phyloP scores from a whole-genome alignment of 1,139 yeast genomes.

The Yamadazyma buinensis region DNA sequence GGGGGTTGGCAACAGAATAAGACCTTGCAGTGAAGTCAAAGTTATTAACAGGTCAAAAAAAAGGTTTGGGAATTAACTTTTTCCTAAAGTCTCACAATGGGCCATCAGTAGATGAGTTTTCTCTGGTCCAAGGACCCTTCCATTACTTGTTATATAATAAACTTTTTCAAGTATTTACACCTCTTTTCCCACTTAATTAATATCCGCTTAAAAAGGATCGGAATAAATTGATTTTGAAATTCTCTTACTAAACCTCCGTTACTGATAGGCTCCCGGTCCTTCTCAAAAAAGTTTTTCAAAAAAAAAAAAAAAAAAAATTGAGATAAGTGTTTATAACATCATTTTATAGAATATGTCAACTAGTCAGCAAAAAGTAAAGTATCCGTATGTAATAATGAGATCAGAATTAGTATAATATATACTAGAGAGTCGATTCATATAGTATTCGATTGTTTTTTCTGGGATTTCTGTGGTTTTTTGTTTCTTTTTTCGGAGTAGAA shows the following conservation, averaged over 20 bases:
- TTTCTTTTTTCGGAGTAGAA: too few species aligned
- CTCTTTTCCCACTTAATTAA: too few species aligned
- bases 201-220: neutral
- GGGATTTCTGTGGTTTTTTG: too few species aligned
- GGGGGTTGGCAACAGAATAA: neutral
- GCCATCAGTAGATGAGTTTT: neutral
- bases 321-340: neutral
- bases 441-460: too few species aligned
- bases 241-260: neutral
- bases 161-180: too few species aligned
- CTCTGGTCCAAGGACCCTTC: too few species aligned
- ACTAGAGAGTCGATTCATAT: too few species aligned
- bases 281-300: neutral
- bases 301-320: neutral
- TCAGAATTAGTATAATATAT: too few species aligned
- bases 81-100: neutral
- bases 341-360: neutral
- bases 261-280: too few species aligned
- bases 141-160: too few species aligned
- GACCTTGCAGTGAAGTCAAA: neutral
- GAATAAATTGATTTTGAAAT: neutral
- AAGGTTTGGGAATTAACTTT: neutral
- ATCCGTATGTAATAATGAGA: conserved; percentile 17
- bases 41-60: neutral
- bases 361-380: conserved; percentile 11